Base-by-base conservation (phyloP, 2,329 filamentous ascomycete genomes). In the Cercospora canescens region DNA sequence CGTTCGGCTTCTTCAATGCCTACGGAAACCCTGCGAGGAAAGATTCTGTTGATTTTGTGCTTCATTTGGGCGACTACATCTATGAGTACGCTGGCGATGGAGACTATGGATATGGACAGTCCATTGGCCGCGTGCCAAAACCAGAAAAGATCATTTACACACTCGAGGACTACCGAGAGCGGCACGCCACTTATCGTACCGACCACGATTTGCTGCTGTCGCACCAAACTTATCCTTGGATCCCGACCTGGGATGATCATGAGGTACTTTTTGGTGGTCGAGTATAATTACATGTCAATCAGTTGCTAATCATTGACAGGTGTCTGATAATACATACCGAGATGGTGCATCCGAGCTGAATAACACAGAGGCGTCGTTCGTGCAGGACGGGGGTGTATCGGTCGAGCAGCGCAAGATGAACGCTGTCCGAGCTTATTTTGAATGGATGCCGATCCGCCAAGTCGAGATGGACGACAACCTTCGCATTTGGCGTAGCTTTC, bases 341-440 rank as follows among this genome's bases (percentile, higher is more conserved):
- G 88, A 88, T 71, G 89, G 89, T 1, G 85, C 83, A 8, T 83
- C 84, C 2, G 80, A 82, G 4, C 78, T 89, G 26, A 89, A 88
- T 76, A 91, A 91, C 75, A 90, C 86, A 9, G 88, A 90, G 72
- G 83, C 85, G 7, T 89, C 87, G 0, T 92, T 91, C 77, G 74
- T 87, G 30, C 80, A 84, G 56, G 83, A 86, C 63, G 79, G 79
- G 12, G 79, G 80, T 61, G 83, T 91, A n/a, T 86, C 84, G 34
- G 86, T 91, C n/a, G 89, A 91, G 70, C 87, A 90, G 74, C 84
- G 89, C 69, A 92, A 91, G 80, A 88, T 90, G 82, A 90, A 91
- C 61, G 89, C 89, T 1, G 89, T 92, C 2, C 82, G 89, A 39
- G 88, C 89, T 2, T 90, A 90, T 72, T 90, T 90, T 66, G 88